These are phyloP conservation scores for Leptographium radiaticola DNA, from an alignment of 2,329 filamentous ascomycete genomes.

Conservation along the genomic window DNA sequence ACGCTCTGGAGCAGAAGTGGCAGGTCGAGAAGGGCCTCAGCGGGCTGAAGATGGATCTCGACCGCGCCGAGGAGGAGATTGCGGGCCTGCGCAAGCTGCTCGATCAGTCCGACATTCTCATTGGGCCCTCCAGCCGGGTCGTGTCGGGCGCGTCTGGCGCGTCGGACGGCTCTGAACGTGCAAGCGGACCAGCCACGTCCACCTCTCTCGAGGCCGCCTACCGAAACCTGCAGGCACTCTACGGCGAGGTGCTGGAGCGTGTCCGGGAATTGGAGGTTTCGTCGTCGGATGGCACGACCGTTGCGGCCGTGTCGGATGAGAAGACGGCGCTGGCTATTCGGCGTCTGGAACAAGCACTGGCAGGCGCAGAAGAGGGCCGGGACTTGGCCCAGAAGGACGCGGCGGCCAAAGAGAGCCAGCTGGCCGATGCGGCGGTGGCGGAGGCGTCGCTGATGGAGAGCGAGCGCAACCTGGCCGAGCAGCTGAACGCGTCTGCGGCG, in stretches of 20 bases:
- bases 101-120: conserved; percentile 68
- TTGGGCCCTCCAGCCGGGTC: conserved; percentile 42
- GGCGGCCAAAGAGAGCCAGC: conserved; percentile 45
- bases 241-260: conserved; percentile 51
- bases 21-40: conserved; percentile 20
- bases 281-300: not conserved
- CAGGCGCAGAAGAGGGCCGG: conserved; percentile 56
- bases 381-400: conserved; percentile 58
- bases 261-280: conserved; percentile 48
- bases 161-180: conserved; percentile 19
- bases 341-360: conserved; percentile 54
- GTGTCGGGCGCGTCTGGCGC: conserved; percentile 14
- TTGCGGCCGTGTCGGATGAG: conserved; percentile 27
- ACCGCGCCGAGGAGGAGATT: conserved; percentile 89
- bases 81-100: conserved; percentile 66
- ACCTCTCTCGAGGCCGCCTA: conserved; percentile 63
- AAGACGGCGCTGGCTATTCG: conserved; percentile 50
- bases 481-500: conserved; percentile 59
- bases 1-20: conserved; percentile 92
- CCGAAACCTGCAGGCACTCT: conserved; percentile 59
- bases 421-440: conserved; percentile 40
- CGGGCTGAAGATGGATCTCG: conserved; percentile 74
- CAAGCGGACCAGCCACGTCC: conserved; percentile 41
- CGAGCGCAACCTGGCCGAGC: conserved; percentile 51
- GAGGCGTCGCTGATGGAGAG: conserved; percentile 45